Percentiles rank a stretch among this genome's conserved stretches.
Conservation (phyloP, 805 yeast genomes). For the Sungouiella blattae region DNA sequence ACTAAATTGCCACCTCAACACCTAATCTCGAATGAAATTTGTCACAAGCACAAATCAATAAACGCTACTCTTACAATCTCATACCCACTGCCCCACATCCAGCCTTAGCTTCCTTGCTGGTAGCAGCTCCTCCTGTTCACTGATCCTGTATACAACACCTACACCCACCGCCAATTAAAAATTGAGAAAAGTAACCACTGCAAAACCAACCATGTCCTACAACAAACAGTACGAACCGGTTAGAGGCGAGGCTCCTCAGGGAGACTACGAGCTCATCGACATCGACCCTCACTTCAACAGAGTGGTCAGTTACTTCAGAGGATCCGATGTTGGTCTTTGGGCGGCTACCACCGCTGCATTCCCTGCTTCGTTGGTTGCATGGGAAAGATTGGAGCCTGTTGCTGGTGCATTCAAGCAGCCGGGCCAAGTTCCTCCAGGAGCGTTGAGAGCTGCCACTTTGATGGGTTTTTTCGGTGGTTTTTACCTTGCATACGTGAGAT, state of each 20-base stretch:
- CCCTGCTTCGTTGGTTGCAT: conserved; percentile 38
- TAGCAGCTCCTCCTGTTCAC: neutral
- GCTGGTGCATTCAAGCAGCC: conserved; percentile 42
- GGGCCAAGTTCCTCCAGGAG: conserved; percentile 51
- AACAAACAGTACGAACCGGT: conserved; percentile 37
- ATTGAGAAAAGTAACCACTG: conserved; percentile 20
- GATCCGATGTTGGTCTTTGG: conserved; percentile 57
- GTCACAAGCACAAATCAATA: too few relatives aligned
- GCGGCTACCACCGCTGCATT: conserved; percentile 40
- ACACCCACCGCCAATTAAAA: conserved; percentile 28
- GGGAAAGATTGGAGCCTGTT: conserved; percentile 43
- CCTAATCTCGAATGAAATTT: too few relatives aligned
- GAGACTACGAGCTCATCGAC: conserved; percentile 57
- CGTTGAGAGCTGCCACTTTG: conserved; percentile 56
- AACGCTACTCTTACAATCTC: too few relatives aligned
- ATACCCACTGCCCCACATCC: too few relatives aligned
- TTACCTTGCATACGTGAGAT: conserved; percentile 61
- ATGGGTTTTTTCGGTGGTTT: conserved; percentile 76
- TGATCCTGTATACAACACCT: conserved; percentile 7
- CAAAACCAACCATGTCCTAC: conserved; percentile 32
- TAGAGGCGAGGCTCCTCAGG: conserved; percentile 23
- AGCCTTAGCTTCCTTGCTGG: too few relatives aligned
- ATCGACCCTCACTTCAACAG: conserved; percentile 72
- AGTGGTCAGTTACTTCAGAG: conserved; percentile 70
- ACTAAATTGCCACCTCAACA: too few relatives aligned